A percentile compares a stretch with the other conserved stretches of the same genome.
Evolutionary conservation across 2,329 filamentous ascomycete species (phyloP).

Genomic region (Monilinia fructigena): DNA sequence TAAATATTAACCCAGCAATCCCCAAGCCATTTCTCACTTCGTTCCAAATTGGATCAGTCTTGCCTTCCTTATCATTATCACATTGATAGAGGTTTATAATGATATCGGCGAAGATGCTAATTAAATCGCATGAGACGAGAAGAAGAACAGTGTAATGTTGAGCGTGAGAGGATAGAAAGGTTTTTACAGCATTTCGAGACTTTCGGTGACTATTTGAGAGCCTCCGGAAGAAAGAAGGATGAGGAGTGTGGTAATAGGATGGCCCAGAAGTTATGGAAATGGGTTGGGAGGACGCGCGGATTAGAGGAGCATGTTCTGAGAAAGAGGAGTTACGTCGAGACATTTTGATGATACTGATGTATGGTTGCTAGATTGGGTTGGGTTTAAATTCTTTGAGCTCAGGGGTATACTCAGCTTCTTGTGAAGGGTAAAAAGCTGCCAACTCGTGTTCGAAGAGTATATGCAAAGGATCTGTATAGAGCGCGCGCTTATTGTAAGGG

Average conservation of each 20-base stretch:
- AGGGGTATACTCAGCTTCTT: background rate
- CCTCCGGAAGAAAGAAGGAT: background rate
- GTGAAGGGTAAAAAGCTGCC: background rate
- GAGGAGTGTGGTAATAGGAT: conserved; percentile 22
- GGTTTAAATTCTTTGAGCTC: background rate
- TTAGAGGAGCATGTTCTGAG: conserved; percentile 18
- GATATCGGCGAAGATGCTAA: conserved; percentile 53
- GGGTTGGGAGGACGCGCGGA: conserved; percentile 14
- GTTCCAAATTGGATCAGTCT: conserved; percentile 37
- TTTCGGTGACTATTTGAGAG: conserved; percentile 18
- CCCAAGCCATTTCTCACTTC: conserved; percentile 47
- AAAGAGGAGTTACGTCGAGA: conserved; percentile 13
- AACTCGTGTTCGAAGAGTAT: background rate
- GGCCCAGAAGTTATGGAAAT: conserved; percentile 17
- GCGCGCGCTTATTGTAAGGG: background rate
- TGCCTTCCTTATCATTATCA: conserved; percentile 38
- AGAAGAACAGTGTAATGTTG: conserved; percentile 51
- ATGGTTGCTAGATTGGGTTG: background rate
- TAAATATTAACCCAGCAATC: conserved; percentile 57
- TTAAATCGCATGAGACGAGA: conserved; percentile 51
- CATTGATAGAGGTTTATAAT: conserved; percentile 51
- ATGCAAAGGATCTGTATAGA: background rate
- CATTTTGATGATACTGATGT: conserved; percentile 1
- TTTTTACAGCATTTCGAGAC: conserved; percentile 1
- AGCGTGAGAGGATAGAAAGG: conserved; percentile 45